These are phyloP conservation scores for Hemisphaericaspora lyxosophila DNA, from an alignment of 1,139 yeast genomes.

Conservation along the genomic window DNA sequence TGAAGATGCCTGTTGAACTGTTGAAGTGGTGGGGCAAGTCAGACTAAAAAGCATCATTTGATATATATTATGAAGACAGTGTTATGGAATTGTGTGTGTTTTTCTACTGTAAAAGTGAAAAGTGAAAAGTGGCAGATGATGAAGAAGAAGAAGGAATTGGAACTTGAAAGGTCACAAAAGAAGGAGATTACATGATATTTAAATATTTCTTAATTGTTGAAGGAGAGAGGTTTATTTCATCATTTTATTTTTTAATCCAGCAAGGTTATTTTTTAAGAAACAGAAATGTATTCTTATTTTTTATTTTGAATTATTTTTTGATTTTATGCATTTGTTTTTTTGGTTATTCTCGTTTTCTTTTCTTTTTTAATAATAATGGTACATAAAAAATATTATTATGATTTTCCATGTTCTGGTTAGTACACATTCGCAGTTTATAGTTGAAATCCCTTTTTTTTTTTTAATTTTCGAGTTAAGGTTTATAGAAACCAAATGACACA, in stretches of 20 bases:
- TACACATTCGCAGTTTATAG: not conserved
- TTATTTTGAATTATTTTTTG: not conserved
- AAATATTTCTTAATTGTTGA: not conserved
- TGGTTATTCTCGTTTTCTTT: not conserved
- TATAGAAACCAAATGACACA: too few species aligned
- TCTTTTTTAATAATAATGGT: not conserved
- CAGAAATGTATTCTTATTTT: not conserved
- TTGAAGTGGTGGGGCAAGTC: conserved; percentile 1
- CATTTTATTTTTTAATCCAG: conserved; percentile 1
- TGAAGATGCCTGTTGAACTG: not conserved
- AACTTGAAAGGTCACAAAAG: not conserved
- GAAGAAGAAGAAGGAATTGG: not conserved
- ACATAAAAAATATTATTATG: too few species aligned
- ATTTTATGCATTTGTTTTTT: not conserved
- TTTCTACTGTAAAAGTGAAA: too few species aligned
- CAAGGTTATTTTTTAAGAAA: not conserved
- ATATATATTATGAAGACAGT: too few species aligned
- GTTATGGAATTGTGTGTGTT: too few species aligned
- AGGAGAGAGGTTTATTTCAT: conserved; percentile 3
- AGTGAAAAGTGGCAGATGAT: not conserved
- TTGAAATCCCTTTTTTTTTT: conserved; percentile 1
- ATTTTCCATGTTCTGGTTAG: not conserved
- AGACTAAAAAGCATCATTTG: conserved; percentile 4
- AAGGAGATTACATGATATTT: conserved; percentile 3
- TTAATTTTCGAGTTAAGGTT: too few species aligned